phyloP scores from a whole-genome alignment of 2,329 filamentous ascomycete genomes.

The Penicillium sp. region DNA sequence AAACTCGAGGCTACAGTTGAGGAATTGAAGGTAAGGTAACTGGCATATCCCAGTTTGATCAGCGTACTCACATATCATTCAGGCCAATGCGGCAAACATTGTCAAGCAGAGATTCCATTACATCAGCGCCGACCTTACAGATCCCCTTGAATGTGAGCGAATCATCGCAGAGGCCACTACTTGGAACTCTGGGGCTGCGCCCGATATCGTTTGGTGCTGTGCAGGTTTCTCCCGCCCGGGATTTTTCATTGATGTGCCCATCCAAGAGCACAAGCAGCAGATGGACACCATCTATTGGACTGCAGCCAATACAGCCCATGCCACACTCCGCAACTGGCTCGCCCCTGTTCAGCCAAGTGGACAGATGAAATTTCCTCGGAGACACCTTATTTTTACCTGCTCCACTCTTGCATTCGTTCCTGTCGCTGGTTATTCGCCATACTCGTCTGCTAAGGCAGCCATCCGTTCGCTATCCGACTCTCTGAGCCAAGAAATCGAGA shows the following conservation, averaged over 20 bases:
- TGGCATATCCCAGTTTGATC: neutral
- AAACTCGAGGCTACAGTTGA: conserved; percentile 73
- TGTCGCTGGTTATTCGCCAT: conserved; percentile 78
- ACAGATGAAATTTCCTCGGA: conserved; percentile 40
- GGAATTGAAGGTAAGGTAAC: conserved; percentile 62
- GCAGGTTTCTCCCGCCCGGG: conserved; percentile 74
- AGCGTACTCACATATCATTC: conserved; percentile 20
- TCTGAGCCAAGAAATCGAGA: conserved; percentile 76
- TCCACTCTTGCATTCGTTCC: conserved; percentile 75
- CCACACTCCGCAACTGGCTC: conserved; percentile 75
- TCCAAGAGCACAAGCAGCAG: conserved; percentile 68
- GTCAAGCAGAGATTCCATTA: conserved; percentile 75
- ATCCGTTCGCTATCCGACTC: conserved; percentile 81
- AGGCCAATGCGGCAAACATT: conserved; percentile 67
- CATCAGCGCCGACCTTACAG: conserved; percentile 79
- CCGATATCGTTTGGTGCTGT: conserved; percentile 89
- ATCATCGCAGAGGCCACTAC: conserved; percentile 70
- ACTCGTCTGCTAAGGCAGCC: conserved; percentile 82
- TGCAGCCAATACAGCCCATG: conserved; percentile 80
- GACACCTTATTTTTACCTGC: conserved; percentile 86
- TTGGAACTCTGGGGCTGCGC: conserved; percentile 74
- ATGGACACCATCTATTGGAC: conserved; percentile 96
- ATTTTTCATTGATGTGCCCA: conserved; percentile 74
- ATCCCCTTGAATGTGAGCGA: conserved; percentile 66
- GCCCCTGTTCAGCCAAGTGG: conserved; percentile 33